Evolutionary conservation across 2,329 filamentous ascomycete species (phyloP).

Genomic region (Diaporthe sp.): DNA sequence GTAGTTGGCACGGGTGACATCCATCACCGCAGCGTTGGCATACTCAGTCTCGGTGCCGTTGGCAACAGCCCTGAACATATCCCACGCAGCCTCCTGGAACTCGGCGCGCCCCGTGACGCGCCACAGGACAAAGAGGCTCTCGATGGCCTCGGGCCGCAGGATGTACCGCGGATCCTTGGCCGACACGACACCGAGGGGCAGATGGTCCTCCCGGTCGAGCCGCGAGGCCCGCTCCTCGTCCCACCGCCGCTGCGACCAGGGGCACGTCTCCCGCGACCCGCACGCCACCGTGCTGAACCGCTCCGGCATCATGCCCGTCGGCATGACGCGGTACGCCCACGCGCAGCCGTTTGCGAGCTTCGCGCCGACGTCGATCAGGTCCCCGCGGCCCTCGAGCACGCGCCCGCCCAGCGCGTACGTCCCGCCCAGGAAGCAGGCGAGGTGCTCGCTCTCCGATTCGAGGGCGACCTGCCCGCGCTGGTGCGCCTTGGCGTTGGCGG

Average conservation of each 20-base stretch:
- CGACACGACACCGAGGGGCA: conserved; percentile 71
- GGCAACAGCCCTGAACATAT: conserved; percentile 61
- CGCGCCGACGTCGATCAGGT: conserved; percentile 62
- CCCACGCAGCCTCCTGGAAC: conserved; percentile 62
- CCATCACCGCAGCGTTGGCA: conserved; percentile 59
- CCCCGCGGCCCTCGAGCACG: conserved; percentile 63
- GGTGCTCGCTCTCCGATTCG: conserved; percentile 60
- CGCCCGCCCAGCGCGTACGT: conserved; percentile 76
- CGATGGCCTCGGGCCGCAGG: conserved; percentile 50
- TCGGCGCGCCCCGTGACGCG: conserved; percentile 59
- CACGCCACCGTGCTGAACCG: conserved; percentile 58
- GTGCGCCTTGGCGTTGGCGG: conserved; percentile 53
- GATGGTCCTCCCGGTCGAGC: conserved; percentile 39
- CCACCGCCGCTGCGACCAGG: conserved; percentile 52
- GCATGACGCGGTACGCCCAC: conserved; percentile 68
- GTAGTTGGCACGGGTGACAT: conserved; percentile 54
- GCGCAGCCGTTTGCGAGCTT: conserved; percentile 71
- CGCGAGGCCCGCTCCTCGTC: conserved; percentile 36
- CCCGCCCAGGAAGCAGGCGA: conserved; percentile 77
- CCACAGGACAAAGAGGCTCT: conserved; percentile 62
- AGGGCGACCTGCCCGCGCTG: conserved; percentile 44
- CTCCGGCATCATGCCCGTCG: conserved; percentile 71
- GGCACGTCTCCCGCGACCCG: conserved; percentile 50
- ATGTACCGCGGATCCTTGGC: conserved; percentile 60
- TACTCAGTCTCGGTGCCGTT: conserved; percentile 57